A percentile compares a stretch with the other conserved stretches of the same genome.
Evolutionary conservation across 495 filamentous ascomycete species (phyloP).

Genomic region (Clavariopsis aquatica): DNA sequence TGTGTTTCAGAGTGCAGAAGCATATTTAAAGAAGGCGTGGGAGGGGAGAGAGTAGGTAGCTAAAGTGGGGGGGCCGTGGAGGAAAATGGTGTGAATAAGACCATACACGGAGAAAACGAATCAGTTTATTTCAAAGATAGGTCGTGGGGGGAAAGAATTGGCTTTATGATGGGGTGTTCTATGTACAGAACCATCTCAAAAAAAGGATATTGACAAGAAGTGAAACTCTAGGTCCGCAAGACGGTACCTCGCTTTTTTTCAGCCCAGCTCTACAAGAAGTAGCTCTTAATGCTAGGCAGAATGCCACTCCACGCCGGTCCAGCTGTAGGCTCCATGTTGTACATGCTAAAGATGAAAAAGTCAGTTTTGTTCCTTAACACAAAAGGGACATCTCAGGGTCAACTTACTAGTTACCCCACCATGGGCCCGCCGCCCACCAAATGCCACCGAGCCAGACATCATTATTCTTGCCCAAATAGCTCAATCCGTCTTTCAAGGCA

Average conservation of each 20-base stretch:
- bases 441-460: slow-evolving; percentile 68
- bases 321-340: slow-evolving; percentile 58
- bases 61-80: not conserved
- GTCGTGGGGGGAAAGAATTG: too few species aligned
- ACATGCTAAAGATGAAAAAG: too few species aligned
- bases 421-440: slow-evolving; percentile 74
- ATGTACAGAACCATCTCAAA: too few species aligned
- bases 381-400: too few species aligned
- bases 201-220: too few species aligned
- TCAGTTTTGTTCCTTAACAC: too few species aligned
- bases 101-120: too few species aligned
- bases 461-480: slow-evolving; percentile 57
- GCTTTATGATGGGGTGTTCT: too few species aligned
- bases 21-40: slow-evolving; percentile 34
- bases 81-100: too few species aligned
- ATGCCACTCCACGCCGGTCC: slow-evolving; percentile 52
- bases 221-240: too few species aligned
- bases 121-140: too few species aligned
- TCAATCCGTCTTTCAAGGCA: slow-evolving; percentile 67
- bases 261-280: not conserved
- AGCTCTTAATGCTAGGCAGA: slow-evolving; percentile 33
- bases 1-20: slow-evolving; percentile 15
- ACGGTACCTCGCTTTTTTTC: too few species aligned
- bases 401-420: slow-evolving; percentile 61
- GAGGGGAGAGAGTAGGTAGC: slow-evolving; percentile 16